Evolutionary conservation across 2,329 filamentous ascomycete species (phyloP), one percentile per base, ranked within the genome.

Genomic region (Claviceps paspali): DNA sequence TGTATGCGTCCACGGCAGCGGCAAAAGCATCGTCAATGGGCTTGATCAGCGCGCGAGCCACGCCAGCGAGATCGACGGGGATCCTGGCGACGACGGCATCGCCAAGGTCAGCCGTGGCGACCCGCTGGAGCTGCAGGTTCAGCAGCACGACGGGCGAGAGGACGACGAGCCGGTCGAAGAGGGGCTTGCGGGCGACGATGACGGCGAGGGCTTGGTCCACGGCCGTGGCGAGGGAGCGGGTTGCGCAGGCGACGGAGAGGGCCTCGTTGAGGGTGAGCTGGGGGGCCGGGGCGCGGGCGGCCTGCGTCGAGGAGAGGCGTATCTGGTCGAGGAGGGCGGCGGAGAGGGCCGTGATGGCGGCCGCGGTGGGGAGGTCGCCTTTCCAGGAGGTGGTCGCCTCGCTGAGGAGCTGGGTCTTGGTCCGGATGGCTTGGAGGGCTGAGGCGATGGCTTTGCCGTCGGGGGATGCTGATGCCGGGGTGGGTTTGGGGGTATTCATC

Each of bases 91-190:
- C 41, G 8, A 67, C 49, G 0, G 55, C 57, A 3, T 40, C 41
- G 28, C 56, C 56, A 29, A 66, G 56, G 8, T 59, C 51, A 18
- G 49, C 47, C 0, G 61, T 62, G 0, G 64, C 61, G 1, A 47
- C 42, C 46, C 59, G 56, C 50, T 68, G 53, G 6, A 55, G 41
- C 38, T 59, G 46, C 19, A 71, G 45, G 40, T 59, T 61, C 12
- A 62, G 30, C 28, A 64, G 48, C 26, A 69, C 63, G 26, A 64
- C 46, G 0, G 64, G 61, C 33, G 51, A 56, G 19, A 68, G 54
- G 26, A 68, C 43, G 2, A 63, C 36, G 5, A 65, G 47, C 28
- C 50, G 50, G 43, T 66, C 59, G 40, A 69, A 70, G 42, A 63
- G 61, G 15, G 49, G 53, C 49, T 65, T 65, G 21, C 54, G 47